Evolutionary conservation across 768 basidiomycete genomes (phyloP).

Genomic region (Amanita pseudoporphyria): DNA sequence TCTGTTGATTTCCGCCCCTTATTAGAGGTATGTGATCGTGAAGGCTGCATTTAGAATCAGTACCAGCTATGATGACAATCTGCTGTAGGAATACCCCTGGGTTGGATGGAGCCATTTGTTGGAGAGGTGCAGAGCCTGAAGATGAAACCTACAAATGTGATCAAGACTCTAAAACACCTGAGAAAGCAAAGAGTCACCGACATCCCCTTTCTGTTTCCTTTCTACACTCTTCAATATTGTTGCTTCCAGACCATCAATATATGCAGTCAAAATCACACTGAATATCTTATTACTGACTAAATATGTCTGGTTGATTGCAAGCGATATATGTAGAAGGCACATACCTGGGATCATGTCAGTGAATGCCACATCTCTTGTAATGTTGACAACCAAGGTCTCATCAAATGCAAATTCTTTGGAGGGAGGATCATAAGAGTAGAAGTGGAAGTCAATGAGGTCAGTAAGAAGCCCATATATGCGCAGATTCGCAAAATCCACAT

Average conservation of each 20-base stretch:
- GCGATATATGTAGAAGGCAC: constrained; percentile 6
- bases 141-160: too few species aligned
- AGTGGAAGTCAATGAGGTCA: constrained; percentile 13
- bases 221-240: constrained; percentile 2
- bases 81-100: background rate
- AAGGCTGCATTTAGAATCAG: background rate
- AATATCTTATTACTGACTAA: constrained; percentile 15
- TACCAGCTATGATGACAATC: background rate
- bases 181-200: too few species aligned
- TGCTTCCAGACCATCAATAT: constrained; percentile 13
- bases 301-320: constrained; percentile 10
- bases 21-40: background rate
- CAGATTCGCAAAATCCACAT: constrained; percentile 9
- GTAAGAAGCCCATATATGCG: constrained; percentile 17
- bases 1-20: constrained; percentile 8
- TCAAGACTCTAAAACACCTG: too few species aligned
- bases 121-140: too few species aligned
- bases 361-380: constrained; percentile 9
- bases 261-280: constrained; percentile 13
- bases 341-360: constrained; percentile 15
- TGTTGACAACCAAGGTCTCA: constrained; percentile 12
- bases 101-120: background rate
- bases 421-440: constrained; percentile 17
- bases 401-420: constrained; percentile 13
- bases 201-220: constrained; percentile 1